Percentiles rank a stretch among this genome's conserved stretches.
Conservation (phyloP, 306 rosid species). For the cucumber (Cucumis sativus) region DNA sequence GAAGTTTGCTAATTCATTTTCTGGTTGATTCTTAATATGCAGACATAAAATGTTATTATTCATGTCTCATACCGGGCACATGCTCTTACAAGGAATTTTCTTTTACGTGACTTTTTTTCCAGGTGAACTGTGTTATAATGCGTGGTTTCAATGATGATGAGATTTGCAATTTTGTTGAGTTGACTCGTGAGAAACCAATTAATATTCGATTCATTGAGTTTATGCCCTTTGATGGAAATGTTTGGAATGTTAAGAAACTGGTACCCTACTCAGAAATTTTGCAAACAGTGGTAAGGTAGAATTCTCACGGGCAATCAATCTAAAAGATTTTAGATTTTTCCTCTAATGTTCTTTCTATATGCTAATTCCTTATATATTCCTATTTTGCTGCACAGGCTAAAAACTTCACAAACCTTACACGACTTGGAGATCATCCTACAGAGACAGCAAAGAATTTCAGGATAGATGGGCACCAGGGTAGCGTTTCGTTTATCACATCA, state of each 20-base stretch:
- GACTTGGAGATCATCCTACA: slow-evolving; percentile 69
- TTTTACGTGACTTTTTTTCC: slow-evolving; percentile 18
- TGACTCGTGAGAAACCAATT: slow-evolving; percentile 69
- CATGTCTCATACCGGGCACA: background rate
- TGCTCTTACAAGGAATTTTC: slow-evolving; percentile 1
- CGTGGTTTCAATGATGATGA: slow-evolving; percentile 92
- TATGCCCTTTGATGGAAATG: slow-evolving; percentile 99
- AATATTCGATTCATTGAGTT: slow-evolving; percentile 90
- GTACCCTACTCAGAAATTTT: slow-evolving; percentile 82
- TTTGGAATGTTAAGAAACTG: slow-evolving; percentile 94
- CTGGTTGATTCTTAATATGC: background rate
- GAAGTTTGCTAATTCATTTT: background rate
- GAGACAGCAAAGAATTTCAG: slow-evolving; percentile 89
- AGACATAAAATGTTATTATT: background rate
- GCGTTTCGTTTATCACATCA: slow-evolving; percentile 82
- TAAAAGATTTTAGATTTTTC: background rate
- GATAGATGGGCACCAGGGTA: slow-evolving; percentile 62
- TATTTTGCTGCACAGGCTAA: slow-evolving; percentile 33
- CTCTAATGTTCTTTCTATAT: slow-evolving; percentile 6
- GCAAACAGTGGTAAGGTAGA: slow-evolving; percentile 96
- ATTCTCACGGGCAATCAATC: slow-evolving; percentile 20
- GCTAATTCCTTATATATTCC: slow-evolving; percentile 10
- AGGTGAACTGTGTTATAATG: slow-evolving; percentile 93
- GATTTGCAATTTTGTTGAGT: slow-evolving; percentile 70
- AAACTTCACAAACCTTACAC: slow-evolving; percentile 33